phyloP scores from a whole-genome alignment of 2,329 filamentous ascomycete species.

The Diaporthe batatas region DNA sequence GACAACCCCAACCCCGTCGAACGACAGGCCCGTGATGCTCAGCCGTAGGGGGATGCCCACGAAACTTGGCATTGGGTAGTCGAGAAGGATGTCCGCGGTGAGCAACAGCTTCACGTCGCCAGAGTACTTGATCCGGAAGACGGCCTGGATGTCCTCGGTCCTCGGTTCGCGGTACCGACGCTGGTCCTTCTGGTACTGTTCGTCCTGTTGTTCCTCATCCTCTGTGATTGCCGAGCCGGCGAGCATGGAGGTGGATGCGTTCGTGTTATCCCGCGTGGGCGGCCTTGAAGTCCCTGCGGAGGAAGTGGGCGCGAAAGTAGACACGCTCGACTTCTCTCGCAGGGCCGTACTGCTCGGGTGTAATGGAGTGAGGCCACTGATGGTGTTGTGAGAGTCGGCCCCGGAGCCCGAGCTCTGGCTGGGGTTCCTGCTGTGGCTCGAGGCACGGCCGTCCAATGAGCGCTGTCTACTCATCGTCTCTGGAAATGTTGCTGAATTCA shows the following conservation, averaged over 20 bases:
- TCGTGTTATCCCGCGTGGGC: constrained; percentile 66
- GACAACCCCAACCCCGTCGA: constrained; percentile 93
- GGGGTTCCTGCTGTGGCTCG: constrained; percentile 58
- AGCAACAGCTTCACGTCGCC: constrained; percentile 90
- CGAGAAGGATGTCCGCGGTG: constrained; percentile 93
- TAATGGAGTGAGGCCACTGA: constrained; percentile 36
- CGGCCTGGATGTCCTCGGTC: constrained; percentile 90
- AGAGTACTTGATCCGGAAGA: constrained; percentile 90
- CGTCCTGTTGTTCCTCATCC: constrained; percentile 50
- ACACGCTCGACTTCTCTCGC: constrained; percentile 73
- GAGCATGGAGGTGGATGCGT: constrained; percentile 47
- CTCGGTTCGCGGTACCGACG: constrained; percentile 76
- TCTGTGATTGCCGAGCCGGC: constrained; percentile 56
- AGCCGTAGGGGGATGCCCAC: constrained; percentile 94
- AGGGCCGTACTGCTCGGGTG: constrained; percentile 51
- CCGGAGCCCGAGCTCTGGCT: constrained; percentile 63
- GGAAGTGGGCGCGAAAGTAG: constrained; percentile 68
- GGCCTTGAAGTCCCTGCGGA: constrained; percentile 66
- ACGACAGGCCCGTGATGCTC: constrained; percentile 93
- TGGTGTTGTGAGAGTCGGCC: constrained; percentile 53
- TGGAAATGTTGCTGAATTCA: constrained; percentile 41
- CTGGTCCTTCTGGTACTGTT: constrained; percentile 40
- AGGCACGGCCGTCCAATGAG: constrained; percentile 44
- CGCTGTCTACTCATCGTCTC: constrained; percentile 27
- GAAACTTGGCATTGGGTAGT: constrained; percentile 99